Evolutionary conservation across 1,139 yeast genomes (phyloP), one percentile per base, ranked within the genome.

Genomic region (Geotrichum reessii): DNA sequence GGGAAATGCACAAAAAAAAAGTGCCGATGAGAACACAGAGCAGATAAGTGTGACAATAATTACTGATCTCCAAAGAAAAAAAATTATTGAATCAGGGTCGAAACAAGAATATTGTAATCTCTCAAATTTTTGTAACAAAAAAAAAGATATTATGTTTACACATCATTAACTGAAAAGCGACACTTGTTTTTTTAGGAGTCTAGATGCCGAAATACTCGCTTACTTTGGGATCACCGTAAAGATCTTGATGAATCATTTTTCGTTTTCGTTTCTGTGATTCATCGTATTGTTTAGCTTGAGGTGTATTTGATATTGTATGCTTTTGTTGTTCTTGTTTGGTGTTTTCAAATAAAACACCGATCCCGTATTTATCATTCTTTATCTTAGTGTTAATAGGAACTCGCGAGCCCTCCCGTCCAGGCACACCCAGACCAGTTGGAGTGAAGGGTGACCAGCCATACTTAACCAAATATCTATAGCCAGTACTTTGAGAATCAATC

Each of bases 391-490:
- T 52, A 12, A 67, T 49, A 3, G 69, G 68, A n/a, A 59, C 52
- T 14, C 69, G 61, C 6, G 61, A 49, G 1, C 69, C 69, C 52
- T 65, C 65, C 47, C 67, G 52, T 4, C 69, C 68, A 22, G 51
- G 49, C 4, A 61, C 63, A 11, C 69, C 69, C n/a, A 67, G 60
- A 2, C 69, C 69, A 21, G 58, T 60, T 8, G 58, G 55, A 33
- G 65, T 60, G 11, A 56, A 40, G 1, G 67, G 68, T 5, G 64
- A 56, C 69, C 69, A 67, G 14, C 69, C 69, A 52, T 65, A 62
- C 40, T 60, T 62, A 19, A 58, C 57, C 46, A 67, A 53, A 47
- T 67, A 67, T 47, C 54, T 52, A 44, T 62, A 64, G 8, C 68
- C 68, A 3, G 57, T 9, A 37, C 63, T 63, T 8, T 54, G 33